Evolutionary conservation across 208 protist genomes (phyloP).

Genomic region (Acanthamoeba triangularis): DNA sequence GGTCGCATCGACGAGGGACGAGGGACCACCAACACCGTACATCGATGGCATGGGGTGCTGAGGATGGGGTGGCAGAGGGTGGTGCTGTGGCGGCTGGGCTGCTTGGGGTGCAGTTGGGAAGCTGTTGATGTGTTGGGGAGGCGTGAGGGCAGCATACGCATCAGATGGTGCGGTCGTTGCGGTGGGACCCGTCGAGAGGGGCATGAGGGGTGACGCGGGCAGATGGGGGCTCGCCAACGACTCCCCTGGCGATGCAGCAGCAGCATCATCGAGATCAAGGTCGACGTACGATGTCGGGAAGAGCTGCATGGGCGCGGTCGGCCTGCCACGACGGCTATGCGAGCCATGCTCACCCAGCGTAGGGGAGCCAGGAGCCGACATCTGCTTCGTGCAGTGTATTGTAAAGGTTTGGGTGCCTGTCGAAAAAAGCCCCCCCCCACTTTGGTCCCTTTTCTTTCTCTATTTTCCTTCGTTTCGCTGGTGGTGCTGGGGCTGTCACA

Average conservation of each 20-base stretch:
- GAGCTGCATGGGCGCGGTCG: not conserved
- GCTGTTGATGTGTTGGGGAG: too few relatives aligned
- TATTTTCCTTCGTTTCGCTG: not conserved
- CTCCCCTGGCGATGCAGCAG: not conserved
- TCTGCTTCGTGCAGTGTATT: not conserved
- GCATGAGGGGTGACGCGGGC: not conserved
- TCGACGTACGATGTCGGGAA: slow-evolving; percentile 20
- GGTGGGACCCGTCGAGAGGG: too few relatives aligned
- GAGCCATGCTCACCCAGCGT: not conserved
- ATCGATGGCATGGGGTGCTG: not conserved
- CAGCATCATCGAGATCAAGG: not conserved
- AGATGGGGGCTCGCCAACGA: not conserved
- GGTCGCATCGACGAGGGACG: not conserved
- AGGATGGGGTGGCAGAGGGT: not conserved
- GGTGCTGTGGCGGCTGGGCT: not conserved
- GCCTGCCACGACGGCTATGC: not conserved
- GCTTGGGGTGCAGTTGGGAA: not conserved
- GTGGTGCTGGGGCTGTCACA: not conserved
- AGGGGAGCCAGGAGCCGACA: not conserved
- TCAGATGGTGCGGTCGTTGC: not conserved
- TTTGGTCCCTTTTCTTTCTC: too few relatives aligned
- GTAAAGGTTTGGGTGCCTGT: too few relatives aligned
- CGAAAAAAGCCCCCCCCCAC: too few relatives aligned
- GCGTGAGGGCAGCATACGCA: too few relatives aligned
- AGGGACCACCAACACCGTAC: not conserved